Percentiles rank a stretch among this genome's conserved stretches.
Conservation (phyloP, 2,329 filamentous ascomycete genomes). For the Bretziella fagacearum region DNA sequence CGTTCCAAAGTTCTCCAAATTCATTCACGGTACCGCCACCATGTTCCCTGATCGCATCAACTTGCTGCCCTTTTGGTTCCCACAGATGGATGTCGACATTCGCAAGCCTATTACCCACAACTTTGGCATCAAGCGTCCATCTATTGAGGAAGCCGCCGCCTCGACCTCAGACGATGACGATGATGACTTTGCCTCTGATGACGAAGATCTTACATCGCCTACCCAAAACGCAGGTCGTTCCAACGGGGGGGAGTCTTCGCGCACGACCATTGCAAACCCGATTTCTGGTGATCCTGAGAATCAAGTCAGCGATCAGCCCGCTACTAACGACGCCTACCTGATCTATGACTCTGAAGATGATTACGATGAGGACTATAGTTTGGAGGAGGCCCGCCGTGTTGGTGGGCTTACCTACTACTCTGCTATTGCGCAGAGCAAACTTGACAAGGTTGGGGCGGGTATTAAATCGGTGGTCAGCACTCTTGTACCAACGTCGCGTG, state of each 20-base stretch:
- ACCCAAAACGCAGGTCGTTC: background rate
- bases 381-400: conserved; percentile 60
- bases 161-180: conserved; percentile 63
- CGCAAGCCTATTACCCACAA: conserved; percentile 76
- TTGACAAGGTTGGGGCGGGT: conserved; percentile 8
- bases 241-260: conserved; percentile 5
- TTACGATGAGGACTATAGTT: conserved; percentile 53
- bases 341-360: conserved; percentile 80
- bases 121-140: conserved; percentile 76
- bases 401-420: conserved; percentile 63
- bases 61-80: conserved; percentile 89
- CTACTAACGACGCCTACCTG: conserved; percentile 39
- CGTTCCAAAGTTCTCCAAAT: conserved; percentile 99
- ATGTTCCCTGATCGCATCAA: conserved; percentile 78
- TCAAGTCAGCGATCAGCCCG: conserved; percentile 49
- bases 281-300: conserved; percentile 54
- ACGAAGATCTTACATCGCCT: conserved; percentile 20
- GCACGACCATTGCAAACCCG: conserved; percentile 23
- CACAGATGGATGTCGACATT: conserved; percentile 96
- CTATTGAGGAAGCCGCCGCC: conserved; percentile 38
- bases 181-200: conserved; percentile 51
- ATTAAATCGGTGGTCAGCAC: conserved; percentile 1
- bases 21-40: conserved; percentile 84
- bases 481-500: conserved; percentile 38
- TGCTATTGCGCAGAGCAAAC: conserved; percentile 24